Percentiles rank a stretch among this genome's conserved stretches.
Conservation (phyloP, 345 rosid species). For the Acer campestre region DNA sequence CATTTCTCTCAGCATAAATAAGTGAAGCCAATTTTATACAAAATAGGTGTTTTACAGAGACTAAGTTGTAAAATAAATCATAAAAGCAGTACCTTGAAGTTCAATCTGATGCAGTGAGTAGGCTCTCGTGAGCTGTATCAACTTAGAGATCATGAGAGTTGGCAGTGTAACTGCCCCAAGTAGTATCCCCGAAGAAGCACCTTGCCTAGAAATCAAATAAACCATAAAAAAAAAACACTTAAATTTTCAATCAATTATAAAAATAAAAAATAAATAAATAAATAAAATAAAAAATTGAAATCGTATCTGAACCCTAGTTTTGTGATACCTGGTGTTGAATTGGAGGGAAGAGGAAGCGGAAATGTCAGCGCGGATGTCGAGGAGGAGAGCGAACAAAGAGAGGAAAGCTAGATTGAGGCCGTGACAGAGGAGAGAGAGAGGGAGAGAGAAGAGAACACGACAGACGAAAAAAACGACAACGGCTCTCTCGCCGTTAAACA, state of each 20-base stretch:
- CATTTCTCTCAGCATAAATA: background rate
- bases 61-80: background rate
- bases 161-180: constrained; percentile 87
- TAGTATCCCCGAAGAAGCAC: constrained; percentile 87
- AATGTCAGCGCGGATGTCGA: constrained; percentile 65
- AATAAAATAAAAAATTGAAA: no score
- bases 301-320: background rate
- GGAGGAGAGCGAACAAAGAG: constrained; percentile 51
- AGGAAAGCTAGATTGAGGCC: constrained; percentile 71
- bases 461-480: constrained; percentile 61
- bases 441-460: constrained; percentile 59
- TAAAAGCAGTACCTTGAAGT: constrained; percentile 46
- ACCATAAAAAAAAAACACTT: no score
- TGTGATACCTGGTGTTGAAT: constrained; percentile 59
- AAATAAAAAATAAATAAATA: no score
- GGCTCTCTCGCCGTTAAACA: constrained; percentile 80
- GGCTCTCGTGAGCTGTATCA: constrained; percentile 79
- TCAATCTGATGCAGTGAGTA: constrained; percentile 46
- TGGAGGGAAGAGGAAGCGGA: constrained; percentile 36
- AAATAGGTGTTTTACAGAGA: background rate
- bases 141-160: constrained; percentile 66
- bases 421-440: constrained; percentile 58
- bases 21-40: background rate
- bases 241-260: background rate
- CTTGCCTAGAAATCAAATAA: constrained; percentile 49